phyloP scores from a whole-genome alignment of 2,329 filamentous ascomycete species.

The Ophiosphaerella narmari region DNA sequence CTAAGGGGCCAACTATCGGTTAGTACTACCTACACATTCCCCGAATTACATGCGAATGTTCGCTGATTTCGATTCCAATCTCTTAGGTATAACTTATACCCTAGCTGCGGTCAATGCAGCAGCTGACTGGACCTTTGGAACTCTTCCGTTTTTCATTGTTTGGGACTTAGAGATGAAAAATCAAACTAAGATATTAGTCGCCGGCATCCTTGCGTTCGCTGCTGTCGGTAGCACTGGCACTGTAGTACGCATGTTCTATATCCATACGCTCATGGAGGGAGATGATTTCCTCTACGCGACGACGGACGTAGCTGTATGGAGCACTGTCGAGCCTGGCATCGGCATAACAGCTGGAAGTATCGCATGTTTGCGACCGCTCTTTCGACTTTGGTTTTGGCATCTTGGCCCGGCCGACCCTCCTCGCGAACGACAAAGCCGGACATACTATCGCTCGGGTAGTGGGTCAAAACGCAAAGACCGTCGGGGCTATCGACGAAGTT shows the following conservation, averaged over 20 bases:
- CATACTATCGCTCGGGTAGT: constrained; percentile 10
- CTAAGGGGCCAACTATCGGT: constrained; percentile 50
- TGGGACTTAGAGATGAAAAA: constrained; percentile 60
- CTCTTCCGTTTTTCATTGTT: constrained; percentile 55
- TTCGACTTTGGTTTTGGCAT: constrained; percentile 39
- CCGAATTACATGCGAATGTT: no score
- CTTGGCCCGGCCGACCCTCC: constrained; percentile 26
- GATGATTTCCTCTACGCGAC: constrained; percentile 53
- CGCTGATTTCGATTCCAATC: no score
- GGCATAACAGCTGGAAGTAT: constrained; percentile 54
- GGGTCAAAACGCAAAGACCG: constrained; percentile 16
- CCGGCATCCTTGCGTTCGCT: constrained; percentile 58
- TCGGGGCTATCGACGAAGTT: constrained; percentile 25
- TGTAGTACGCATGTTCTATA: constrained; percentile 53
- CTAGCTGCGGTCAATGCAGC: constrained; percentile 35
- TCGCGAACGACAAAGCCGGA: constrained; percentile 8
- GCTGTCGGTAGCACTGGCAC: constrained; percentile 58
- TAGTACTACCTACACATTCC: no score
- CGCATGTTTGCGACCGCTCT: constrained; percentile 55
- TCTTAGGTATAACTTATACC: constrained; percentile 54
- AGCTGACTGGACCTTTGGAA: constrained; percentile 42
- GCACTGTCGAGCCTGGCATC: constrained; percentile 39
- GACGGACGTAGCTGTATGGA: constrained; percentile 49
- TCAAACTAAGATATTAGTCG: constrained; percentile 58
- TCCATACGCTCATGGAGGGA: constrained; percentile 43